These are phyloP conservation scores for Paecilomyces dactylethromorphus DNA, from an alignment of 2,329 filamentous ascomycete genomes.

Conservation along the genomic window DNA sequence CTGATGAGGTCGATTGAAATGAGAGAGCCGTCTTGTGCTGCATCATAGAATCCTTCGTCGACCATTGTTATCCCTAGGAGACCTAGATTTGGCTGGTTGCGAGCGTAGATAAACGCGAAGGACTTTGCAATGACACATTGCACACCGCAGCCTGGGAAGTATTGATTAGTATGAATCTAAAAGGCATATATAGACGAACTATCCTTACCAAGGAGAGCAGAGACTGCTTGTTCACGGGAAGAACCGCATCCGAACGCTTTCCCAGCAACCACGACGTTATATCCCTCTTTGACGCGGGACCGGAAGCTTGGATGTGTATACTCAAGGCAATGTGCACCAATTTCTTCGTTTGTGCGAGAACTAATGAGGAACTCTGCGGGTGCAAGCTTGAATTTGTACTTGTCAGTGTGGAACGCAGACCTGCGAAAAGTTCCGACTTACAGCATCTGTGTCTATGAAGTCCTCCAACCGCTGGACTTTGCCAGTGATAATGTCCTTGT, in stretches of 20 bases:
- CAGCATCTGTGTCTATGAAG: constrained; percentile 38
- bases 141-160: constrained; percentile 22
- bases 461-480: constrained; percentile 38
- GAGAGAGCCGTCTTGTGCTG: constrained; percentile 24
- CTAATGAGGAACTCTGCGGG: constrained; percentile 32
- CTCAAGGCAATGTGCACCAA: constrained; percentile 36
- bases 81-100: constrained; percentile 42
- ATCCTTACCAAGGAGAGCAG: constrained; percentile 28
- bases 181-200: not conserved
- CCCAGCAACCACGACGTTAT: constrained; percentile 40
- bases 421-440: constrained; percentile 13
- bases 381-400: constrained; percentile 23
- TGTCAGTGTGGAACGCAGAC: not conserved
- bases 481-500: constrained; percentile 16
- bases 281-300: constrained; percentile 25
- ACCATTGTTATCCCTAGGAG: constrained; percentile 38
- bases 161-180: not conserved
- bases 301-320: constrained; percentile 38
- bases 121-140: constrained; percentile 39
- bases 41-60: constrained; percentile 34
- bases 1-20: constrained; percentile 31
- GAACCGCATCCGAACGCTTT: constrained; percentile 43
- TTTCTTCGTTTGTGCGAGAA: constrained; percentile 21
- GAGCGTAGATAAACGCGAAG: constrained; percentile 42
- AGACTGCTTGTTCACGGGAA: constrained; percentile 39